A percentile compares a stretch with the other conserved stretches of the same genome.
Evolutionary conservation across 2,329 filamentous ascomycete species (phyloP).

Genomic region (Xylariaceae sp.): DNA sequence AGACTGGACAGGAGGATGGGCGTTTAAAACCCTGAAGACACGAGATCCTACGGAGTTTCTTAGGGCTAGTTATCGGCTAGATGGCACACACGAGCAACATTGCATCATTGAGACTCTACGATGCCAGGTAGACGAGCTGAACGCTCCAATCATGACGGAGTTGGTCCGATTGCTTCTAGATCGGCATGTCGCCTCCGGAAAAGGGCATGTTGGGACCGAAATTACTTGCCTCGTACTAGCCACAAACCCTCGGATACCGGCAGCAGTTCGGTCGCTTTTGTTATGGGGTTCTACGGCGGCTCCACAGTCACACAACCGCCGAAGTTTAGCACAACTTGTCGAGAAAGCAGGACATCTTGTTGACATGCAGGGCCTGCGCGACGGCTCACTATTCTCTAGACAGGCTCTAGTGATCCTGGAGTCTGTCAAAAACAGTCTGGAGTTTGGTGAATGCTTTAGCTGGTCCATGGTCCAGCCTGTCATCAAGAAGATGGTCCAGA

Average conservation of each 20-base stretch:
- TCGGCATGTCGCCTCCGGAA: too few relatives aligned
- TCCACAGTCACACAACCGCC: not conserved
- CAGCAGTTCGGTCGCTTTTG: not conserved
- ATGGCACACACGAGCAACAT: not conserved
- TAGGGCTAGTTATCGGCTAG: not conserved
- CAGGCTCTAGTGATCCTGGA: not conserved
- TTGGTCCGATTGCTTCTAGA: not conserved
- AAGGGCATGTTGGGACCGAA: not conserved
- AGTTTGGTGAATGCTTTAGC: not conserved
- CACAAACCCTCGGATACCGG: not conserved
- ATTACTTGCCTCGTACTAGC: not conserved
- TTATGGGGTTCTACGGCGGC: not conserved
- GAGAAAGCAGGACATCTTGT: not conserved
- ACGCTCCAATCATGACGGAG: not conserved
- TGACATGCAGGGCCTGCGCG: too few relatives aligned
- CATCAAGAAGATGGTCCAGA: not conserved
- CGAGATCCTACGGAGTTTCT: too few relatives aligned
- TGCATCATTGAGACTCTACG: not conserved
- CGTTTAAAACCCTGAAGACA: too few relatives aligned
- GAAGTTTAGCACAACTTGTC: not conserved
- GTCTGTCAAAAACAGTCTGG: not conserved
- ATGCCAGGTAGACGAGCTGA: not conserved
- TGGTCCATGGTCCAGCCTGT: not conserved
- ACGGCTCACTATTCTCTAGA: not conserved
- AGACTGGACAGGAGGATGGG: not conserved